Percentiles rank a stretch among this genome's conserved stretches.
phyloP scores from a whole-genome alignment of 106 monocot species.

The Dendrobium huoshanense region DNA sequence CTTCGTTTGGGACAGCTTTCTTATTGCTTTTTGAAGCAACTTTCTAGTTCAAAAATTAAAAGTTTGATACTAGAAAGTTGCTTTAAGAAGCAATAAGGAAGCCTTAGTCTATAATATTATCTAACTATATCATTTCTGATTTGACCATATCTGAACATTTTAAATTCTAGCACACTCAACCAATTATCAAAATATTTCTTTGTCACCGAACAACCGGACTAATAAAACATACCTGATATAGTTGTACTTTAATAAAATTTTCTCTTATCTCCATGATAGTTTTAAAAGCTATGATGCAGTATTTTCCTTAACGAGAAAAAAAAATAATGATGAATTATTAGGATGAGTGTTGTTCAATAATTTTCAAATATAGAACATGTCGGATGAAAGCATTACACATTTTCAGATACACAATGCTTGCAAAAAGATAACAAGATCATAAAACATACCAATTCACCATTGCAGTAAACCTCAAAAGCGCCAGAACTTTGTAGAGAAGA shows the following conservation, averaged over 20 bases:
- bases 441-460: slow-evolving; percentile 68
- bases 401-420: neutral
- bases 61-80: too few relatives aligned
- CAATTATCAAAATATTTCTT: too few relatives aligned
- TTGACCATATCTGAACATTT: neutral
- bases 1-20: too few relatives aligned
- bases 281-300: neutral
- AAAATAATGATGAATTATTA: neutral
- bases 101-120: neutral
- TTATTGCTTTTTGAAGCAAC: too few relatives aligned
- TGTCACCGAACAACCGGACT: too few relatives aligned
- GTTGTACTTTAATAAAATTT: neutral
- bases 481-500: slow-evolving; percentile 78
- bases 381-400: neutral
- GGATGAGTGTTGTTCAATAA: neutral
- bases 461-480: slow-evolving; percentile 98
- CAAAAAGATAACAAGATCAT: neutral
- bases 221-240: too few relatives aligned
- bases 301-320: neutral
- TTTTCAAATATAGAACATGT: neutral
- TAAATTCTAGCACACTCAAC: too few relatives aligned
- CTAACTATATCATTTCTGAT: neutral
- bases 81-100: too few relatives aligned
- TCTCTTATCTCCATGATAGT: neutral
- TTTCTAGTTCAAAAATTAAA: too few relatives aligned